Percentiles rank a stretch among this genome's conserved stretches.
phyloP scores from a whole-genome alignment of 2,329 filamentous ascomycete genomes.

The Lecanicillium sp. region DNA sequence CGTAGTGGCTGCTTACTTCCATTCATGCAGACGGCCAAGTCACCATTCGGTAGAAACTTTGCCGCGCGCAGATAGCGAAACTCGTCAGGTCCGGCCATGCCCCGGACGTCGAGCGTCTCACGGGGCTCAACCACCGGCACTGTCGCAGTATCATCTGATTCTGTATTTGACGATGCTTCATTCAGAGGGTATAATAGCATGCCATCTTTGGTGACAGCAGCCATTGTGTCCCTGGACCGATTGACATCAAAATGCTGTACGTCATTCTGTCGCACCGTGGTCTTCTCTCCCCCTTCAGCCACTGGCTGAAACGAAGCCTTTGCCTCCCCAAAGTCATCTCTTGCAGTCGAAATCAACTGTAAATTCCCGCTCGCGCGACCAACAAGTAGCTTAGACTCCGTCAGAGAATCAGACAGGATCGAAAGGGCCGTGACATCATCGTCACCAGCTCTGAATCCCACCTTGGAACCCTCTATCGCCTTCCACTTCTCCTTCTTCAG shows the following conservation, averaged over 20 bases:
- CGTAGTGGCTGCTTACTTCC: slow-evolving; percentile 24
- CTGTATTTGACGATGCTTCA: not conserved
- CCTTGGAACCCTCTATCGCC: slow-evolving; percentile 19
- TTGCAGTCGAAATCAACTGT: slow-evolving; percentile 27
- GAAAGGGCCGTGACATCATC: slow-evolving; percentile 34
- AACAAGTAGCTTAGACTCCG: slow-evolving; percentile 23
- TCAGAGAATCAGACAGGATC: slow-evolving; percentile 22
- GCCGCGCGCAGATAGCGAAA: slow-evolving; percentile 3
- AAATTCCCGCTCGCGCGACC: slow-evolving; percentile 36
- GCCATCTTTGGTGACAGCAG: slow-evolving; percentile 10
- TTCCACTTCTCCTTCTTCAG: slow-evolving; percentile 7
- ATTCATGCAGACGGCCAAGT: slow-evolving; percentile 2
- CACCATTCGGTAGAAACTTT: slow-evolving; percentile 1
- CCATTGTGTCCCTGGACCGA: slow-evolving; percentile 7
- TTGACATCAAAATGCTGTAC: slow-evolving; percentile 12
- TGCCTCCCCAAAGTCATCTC: slow-evolving; percentile 17
- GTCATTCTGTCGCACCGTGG: slow-evolving; percentile 5
- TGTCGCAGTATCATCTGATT: not conserved
- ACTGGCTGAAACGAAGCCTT: slow-evolving; percentile 13
- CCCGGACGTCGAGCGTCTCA: not conserved
- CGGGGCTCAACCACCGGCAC: not conserved
- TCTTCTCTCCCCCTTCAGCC: not conserved
- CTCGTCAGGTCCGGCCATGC: not conserved
- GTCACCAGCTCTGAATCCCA: slow-evolving; percentile 26
- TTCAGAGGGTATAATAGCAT: slow-evolving; percentile 11